Evolutionary conservation across 306 rosid genomes (phyloP).

Genomic region (Phaseolus lunatus): DNA sequence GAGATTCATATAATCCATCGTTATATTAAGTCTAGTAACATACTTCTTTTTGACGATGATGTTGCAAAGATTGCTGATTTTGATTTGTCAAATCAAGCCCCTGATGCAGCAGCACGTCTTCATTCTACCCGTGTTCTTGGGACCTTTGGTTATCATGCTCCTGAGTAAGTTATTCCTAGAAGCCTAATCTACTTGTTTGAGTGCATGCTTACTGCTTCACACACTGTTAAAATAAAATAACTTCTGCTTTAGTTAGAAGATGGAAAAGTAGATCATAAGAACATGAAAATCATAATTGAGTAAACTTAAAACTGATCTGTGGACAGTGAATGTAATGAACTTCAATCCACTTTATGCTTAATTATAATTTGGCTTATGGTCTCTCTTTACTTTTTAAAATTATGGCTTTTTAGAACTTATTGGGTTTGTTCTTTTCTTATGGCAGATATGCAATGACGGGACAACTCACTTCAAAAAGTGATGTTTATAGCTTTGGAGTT

Average conservation of each 20-base stretch:
- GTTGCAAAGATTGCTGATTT: slow-evolving; percentile 86
- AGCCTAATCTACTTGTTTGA: background rate
- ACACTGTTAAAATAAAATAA: background rate
- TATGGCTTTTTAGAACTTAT: slow-evolving; percentile 16
- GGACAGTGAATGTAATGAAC: slow-evolving; percentile 25
- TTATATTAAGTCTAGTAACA: slow-evolving; percentile 82
- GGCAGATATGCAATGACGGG: slow-evolving; percentile 90
- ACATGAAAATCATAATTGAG: background rate
- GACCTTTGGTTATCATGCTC: slow-evolving; percentile 91
- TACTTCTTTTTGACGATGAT: slow-evolving; percentile 72
- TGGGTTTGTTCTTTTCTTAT: slow-evolving; percentile 36
- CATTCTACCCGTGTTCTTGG: slow-evolving; percentile 96
- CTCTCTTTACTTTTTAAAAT: slow-evolving; percentile 29
- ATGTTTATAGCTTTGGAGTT: slow-evolving; percentile 87
- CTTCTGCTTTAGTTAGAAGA: background rate
- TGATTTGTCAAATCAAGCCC: slow-evolving; percentile 84
- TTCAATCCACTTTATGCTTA: slow-evolving; percentile 6
- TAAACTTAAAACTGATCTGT: slow-evolving; percentile 3
- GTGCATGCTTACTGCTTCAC: background rate
- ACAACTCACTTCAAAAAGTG: slow-evolving; percentile 73
- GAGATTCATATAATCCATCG: slow-evolving; percentile 75
- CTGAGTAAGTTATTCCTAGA: slow-evolving; percentile 67
- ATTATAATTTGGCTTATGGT: background rate
- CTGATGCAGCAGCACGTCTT: slow-evolving; percentile 83
- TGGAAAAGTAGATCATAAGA: background rate